Base-by-base conservation (phyloP, 2,329 filamentous ascomycete species). In the Catunica adiposa region DNA sequence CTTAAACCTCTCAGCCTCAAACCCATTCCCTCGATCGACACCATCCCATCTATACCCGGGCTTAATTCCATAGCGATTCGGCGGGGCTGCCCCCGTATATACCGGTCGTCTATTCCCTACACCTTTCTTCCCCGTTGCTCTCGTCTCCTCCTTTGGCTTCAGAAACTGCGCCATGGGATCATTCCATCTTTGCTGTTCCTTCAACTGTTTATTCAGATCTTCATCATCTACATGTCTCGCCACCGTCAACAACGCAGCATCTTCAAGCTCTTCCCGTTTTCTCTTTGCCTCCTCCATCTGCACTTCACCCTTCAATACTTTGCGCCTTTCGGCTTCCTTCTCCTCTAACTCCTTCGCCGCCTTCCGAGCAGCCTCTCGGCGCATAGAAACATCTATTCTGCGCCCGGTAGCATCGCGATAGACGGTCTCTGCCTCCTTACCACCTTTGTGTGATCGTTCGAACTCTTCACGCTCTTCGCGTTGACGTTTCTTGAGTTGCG, bases 31-130 rank as follows among this genome's bases (percentile, higher is more conserved):
- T 61, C 92, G 76, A 72, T 98, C 92, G 17, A 98, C 92, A 4
- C 94, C 92, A 73, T 98, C 92, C 92, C 92, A 98, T 61, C 87
- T 75, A 71, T 94, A 88, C 0, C 92, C 94, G 0, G 92, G 92
- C 59, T 83, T 76, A 59, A 98, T 97, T 1, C 86, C 87, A 70
- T 97, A 97, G 20, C 92, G 77, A 73, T 98, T 98, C 47, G 92
- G 92, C 64, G 86, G 78, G 56, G 84, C 86, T 0, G 83, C 77
- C 0, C 90, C 92, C 59, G 80, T 72, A 66, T 97, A 98, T 3
- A 85, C 66, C 3, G 84, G 86, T 61, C 77, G 80, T 14, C 69
- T 67, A 56, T 68, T 48, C 8, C 20, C 37, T 5, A 34, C 63
- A 56, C 62, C 68, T 53, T 63, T 63, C 55, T 64, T 66, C n/a